Evolutionary conservation across 805 yeast genomes (phyloP).

Genomic region (Candida loeiensis): DNA sequence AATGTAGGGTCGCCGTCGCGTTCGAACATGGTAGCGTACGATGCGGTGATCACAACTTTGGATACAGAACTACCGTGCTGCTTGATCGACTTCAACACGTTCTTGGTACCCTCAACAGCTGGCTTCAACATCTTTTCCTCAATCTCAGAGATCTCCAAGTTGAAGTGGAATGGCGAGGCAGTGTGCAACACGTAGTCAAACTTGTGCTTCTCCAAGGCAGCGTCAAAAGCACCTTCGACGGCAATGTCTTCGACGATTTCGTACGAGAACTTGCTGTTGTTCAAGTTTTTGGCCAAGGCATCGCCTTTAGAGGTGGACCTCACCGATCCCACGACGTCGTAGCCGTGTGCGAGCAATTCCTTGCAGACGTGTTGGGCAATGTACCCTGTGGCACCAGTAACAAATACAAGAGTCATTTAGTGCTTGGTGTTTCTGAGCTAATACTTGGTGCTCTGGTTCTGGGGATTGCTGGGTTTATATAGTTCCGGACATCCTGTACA

Average conservation of each 20-base stretch:
- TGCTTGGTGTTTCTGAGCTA: background rate
- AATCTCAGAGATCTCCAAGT: conserved; percentile 31
- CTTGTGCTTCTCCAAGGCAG: conserved; percentile 42
- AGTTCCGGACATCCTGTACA: too few relatives aligned
- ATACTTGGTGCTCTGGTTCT: too few relatives aligned
- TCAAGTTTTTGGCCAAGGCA: conserved; percentile 11
- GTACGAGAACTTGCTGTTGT: conserved; percentile 31
- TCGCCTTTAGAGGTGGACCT: conserved; percentile 32
- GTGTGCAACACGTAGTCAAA: conserved; percentile 57
- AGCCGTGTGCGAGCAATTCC: conserved; percentile 34
- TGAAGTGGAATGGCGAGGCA: conserved; percentile 56
- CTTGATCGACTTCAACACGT: conserved; percentile 48
- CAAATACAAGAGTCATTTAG: conserved; percentile 24
- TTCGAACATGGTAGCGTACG: conserved; percentile 47
- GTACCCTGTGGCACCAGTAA: conserved; percentile 53
- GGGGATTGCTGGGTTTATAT: too few relatives aligned
- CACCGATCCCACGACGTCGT: conserved; percentile 51
- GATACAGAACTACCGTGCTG: conserved; percentile 39
- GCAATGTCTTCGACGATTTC: conserved; percentile 46
- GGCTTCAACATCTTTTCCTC: conserved; percentile 54
- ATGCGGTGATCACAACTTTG: conserved; percentile 47
- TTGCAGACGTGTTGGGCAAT: conserved; percentile 45
- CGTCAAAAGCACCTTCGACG: conserved; percentile 42
- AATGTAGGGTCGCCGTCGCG: conserved; percentile 9
- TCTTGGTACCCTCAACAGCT: conserved; percentile 52